Conservation (phyloP, 129 eudicot species). For the Chrysanthemum lavandulifolium region DNA sequence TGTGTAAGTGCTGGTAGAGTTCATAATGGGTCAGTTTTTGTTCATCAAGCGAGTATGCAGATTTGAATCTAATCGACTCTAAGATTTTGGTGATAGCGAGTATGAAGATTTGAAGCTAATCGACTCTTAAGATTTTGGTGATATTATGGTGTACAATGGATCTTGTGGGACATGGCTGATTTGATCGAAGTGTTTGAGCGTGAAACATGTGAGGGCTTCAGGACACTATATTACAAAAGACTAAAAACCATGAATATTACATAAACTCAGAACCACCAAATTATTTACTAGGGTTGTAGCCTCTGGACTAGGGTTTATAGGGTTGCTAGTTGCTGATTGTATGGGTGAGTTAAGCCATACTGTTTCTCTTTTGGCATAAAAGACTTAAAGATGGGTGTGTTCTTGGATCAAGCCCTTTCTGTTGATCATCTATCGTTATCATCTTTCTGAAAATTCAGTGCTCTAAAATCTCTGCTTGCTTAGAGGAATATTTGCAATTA, state of each 20-base stretch:
- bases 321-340: no score
- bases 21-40: neutral
- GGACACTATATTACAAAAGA: neutral
- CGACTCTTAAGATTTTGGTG: no score
- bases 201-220: neutral
- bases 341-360: neutral
- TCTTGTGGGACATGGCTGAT: conserved; percentile 2
- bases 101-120: neutral
- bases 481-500: no score
- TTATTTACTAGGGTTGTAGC: neutral
- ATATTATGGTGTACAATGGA: no score
- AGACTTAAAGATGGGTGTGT: neutral
- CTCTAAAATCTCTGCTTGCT: no score
- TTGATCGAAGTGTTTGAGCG: conserved; percentile 1
- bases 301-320: neutral
- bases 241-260: conserved; percentile 2
- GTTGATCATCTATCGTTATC: neutral
- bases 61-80: neutral
- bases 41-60: neutral
- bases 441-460: no score
- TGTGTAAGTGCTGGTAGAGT: neutral
- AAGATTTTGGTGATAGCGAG: no score
- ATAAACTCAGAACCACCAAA: conserved; percentile 5
- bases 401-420: neutral
- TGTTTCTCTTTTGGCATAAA: neutral